These are phyloP conservation scores for Trichoderma sp. DNA, from an alignment of 2,329 filamentous ascomycete genomes.

Conservation along the genomic window DNA sequence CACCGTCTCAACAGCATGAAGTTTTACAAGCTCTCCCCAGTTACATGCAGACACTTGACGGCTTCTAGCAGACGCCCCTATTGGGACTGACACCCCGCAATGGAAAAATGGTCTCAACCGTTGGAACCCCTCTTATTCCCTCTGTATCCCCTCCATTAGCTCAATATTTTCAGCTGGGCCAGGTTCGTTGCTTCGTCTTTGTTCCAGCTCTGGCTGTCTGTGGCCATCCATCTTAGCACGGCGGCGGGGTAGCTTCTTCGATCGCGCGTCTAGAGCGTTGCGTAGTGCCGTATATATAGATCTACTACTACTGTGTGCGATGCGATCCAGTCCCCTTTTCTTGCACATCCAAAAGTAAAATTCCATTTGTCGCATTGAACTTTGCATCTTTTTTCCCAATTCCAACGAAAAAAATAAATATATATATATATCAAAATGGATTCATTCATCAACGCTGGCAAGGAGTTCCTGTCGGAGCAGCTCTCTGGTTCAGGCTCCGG, in stretches of 20 bases:
- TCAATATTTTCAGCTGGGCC: conserved; percentile 16
- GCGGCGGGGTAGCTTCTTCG: conserved; percentile 26
- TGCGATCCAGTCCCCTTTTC: not conserved
- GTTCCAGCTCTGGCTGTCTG: conserved; percentile 2
- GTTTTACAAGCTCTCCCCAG: not conserved
- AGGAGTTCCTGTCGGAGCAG: conserved; percentile 43
- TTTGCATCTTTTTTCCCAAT: not conserved
- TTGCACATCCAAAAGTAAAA: not conserved
- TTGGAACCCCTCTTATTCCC: conserved; percentile 14
- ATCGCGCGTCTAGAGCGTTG: not conserved
- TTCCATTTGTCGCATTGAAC: not conserved
- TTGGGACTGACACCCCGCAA: conserved; percentile 1
- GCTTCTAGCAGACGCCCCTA: not conserved
- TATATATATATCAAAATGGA: conserved; percentile 40
- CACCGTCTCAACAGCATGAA: no score
- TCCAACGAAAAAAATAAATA: not conserved
- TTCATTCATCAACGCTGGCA: conserved; percentile 44
- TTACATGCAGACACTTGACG: not conserved
- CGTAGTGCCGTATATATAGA: not conserved
- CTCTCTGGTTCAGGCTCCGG: conserved; percentile 22
- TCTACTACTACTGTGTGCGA: not conserved
- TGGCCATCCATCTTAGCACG: conserved; percentile 5
- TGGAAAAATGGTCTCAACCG: not conserved
- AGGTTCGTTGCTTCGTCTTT: conserved; percentile 5
- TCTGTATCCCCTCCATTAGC: not conserved